Base-by-base conservation (phyloP, 495 filamentous ascomycete species). In the Neohortaea acidophila region DNA sequence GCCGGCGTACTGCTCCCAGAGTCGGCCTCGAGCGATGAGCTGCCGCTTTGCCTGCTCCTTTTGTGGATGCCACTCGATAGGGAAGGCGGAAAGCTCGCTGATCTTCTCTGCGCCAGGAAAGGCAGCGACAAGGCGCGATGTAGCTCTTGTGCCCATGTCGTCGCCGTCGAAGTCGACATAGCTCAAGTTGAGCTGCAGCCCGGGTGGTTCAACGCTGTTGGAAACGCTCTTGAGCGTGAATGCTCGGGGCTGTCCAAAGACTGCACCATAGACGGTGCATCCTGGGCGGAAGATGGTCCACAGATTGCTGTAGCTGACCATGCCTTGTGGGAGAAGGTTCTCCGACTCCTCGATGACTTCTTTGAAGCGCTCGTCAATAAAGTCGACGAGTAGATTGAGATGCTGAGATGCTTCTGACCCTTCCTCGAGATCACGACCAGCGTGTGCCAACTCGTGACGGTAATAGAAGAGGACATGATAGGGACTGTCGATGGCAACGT, bases 241-340 rank as follows among this genome's bases (percentile, higher is more conserved):
- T 5, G 36, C 34, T 13, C 29, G 14, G 3, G 41, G 28, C 25
- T 39, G 27, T 10, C 40, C 45, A 10, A 22, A 27, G 10, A 34
- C 22, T 7, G 32, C 26, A 14, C 35, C 30, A 19, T 34, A 35
- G 19, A 49, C 20, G 7, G 27, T 37, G 4, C 5, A 17, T 13
- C 46, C 46, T 10, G 46, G 46, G 3, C 23, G 13, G 36, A 49
- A 44, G 26, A 45, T 29, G 5, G 41, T 49, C 46, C 46, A 49
- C 1, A 49, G 30, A 31, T 30, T 21, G n/a, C 25, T 11, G 32
- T 44, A 49, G 19, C 11, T 34, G 13, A 45, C 41, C 32, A 48
- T 13, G 13, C 39, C 40, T 24, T 39, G 24, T 4, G 39, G 35
- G 9, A 22, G 13, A 15, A 45, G 34, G 22, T 44, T 41, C 13